These are phyloP conservation scores for Aechmea fasciata DNA, from an alignment of 176 grass and related monocot genomes.

Conservation along the genomic window DNA sequence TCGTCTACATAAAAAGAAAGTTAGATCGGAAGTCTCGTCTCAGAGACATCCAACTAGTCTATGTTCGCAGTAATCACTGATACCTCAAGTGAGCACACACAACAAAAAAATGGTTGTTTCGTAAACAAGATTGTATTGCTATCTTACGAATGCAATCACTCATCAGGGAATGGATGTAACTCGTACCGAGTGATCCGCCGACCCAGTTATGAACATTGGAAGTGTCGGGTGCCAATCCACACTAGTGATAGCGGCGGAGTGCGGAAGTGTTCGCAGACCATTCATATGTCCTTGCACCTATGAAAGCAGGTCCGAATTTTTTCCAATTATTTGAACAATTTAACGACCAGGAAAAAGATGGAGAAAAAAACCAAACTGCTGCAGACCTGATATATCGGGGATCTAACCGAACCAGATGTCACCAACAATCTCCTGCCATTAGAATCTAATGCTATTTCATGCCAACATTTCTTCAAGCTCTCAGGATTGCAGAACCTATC, in stretches of 20 bases:
- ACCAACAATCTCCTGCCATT: conserved; percentile 74
- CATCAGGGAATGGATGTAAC: conserved; percentile 80
- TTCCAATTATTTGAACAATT: conserved; percentile 10
- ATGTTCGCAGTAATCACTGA: too few relatives aligned
- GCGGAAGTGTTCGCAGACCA: conserved; percentile 60
- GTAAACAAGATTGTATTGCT: too few relatives aligned
- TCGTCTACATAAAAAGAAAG: too few relatives aligned
- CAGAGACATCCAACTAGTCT: too few relatives aligned
- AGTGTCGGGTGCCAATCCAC: conserved; percentile 89
- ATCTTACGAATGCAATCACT: too few relatives aligned
- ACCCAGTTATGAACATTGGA: conserved; percentile 77
- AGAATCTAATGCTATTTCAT: conserved; percentile 79
- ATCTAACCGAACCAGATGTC: conserved; percentile 79
- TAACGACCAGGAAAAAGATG: not conserved
- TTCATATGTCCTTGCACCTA: conserved; percentile 76
- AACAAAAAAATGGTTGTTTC: too few relatives aligned
- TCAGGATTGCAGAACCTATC: conserved; percentile 76
- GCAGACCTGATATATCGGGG: conserved; percentile 82
- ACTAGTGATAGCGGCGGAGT: conserved; percentile 55
- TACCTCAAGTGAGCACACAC: too few relatives aligned
- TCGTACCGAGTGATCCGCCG: conserved; percentile 73
- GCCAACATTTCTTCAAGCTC: conserved; percentile 61
- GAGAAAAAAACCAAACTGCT: not conserved
- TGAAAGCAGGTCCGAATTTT: conserved; percentile 5
- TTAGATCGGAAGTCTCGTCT: too few relatives aligned